phyloP scores from a whole-genome alignment of 495 filamentous ascomycete species.

The Paragyromitra xinjiangensis region DNA sequence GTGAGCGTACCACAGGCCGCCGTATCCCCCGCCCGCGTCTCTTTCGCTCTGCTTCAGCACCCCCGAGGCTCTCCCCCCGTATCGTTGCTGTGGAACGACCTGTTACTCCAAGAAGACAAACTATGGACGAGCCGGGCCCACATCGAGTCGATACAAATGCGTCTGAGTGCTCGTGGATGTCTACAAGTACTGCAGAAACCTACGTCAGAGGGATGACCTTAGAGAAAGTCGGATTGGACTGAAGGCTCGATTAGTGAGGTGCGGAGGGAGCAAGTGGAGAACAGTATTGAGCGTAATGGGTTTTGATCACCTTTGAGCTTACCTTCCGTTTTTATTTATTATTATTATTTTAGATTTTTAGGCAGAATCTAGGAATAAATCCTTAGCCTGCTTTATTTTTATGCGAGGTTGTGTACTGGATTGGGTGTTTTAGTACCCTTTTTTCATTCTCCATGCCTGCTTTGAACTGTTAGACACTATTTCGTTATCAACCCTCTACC shows the following conservation, averaged over 20 bases:
- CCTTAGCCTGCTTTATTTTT: too few species aligned
- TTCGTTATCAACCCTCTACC: too few species aligned
- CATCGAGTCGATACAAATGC: constrained; percentile 40
- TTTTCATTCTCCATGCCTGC: too few species aligned
- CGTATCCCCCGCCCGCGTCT: constrained; percentile 44
- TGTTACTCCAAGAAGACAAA: constrained; percentile 31
- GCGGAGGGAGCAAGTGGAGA: neutral
- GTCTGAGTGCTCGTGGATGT: constrained; percentile 44
- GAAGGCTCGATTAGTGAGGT: neutral
- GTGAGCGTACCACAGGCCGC: constrained; percentile 50
- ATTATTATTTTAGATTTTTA: neutral
- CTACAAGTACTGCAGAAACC: constrained; percentile 49
- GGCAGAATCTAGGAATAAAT: too few species aligned
- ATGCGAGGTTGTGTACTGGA: too few species aligned
- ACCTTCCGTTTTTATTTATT: neutral
- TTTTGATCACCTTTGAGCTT: neutral
- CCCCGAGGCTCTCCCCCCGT: neutral
- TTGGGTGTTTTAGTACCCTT: too few species aligned
- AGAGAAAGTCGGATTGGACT: constrained; percentile 49
- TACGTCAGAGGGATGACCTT: constrained; percentile 52
- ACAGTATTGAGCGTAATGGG: neutral
- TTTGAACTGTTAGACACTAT: too few species aligned
- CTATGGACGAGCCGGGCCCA: neutral
- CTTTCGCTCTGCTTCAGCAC: constrained; percentile 43
- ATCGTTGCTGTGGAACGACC: constrained; percentile 2